Conservation (phyloP, 2,329 filamentous ascomycete species). For the Didymella pinodella region DNA sequence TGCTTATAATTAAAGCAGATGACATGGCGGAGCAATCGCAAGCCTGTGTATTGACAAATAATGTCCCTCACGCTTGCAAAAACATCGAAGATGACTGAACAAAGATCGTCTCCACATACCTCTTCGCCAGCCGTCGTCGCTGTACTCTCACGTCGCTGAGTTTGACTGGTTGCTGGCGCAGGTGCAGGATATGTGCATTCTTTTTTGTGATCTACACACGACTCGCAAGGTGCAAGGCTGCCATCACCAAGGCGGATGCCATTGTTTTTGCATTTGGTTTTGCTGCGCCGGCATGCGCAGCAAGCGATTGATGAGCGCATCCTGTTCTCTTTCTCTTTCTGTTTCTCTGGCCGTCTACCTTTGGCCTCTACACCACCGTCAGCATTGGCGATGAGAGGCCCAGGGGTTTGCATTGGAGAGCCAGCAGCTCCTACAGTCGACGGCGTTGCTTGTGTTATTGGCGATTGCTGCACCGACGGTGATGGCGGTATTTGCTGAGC, state of each 20-base stretch:
- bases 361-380: conserved; percentile 31
- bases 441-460: conserved; percentile 36
- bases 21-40: not conserved
- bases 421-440: conserved; percentile 36
- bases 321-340: conserved; percentile 40
- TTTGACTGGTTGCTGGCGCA: conserved; percentile 39
- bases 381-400: conserved; percentile 30
- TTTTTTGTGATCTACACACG: conserved; percentile 74
- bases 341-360: conserved; percentile 30
- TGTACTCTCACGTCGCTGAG: conserved; percentile 53
- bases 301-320: conserved; percentile 85
- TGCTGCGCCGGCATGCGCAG: conserved; percentile 76
- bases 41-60: not conserved
- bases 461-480: conserved; percentile 34
- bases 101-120: conserved; percentile 24
- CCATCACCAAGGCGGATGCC: conserved; percentile 67
- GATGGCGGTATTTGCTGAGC: conserved; percentile 28
- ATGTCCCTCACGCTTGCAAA: not conserved
- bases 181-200: conserved; percentile 75
- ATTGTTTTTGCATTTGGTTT: conserved; percentile 86
- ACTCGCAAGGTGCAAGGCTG: conserved; percentile 63
- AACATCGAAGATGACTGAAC: not conserved
- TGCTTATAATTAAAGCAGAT: not conserved
- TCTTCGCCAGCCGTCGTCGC: conserved; percentile 35
- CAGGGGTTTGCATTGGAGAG: conserved; percentile 40